phyloP scores from a whole-genome alignment of 768 basidiomycete species.

The Grammothele lineata region DNA sequence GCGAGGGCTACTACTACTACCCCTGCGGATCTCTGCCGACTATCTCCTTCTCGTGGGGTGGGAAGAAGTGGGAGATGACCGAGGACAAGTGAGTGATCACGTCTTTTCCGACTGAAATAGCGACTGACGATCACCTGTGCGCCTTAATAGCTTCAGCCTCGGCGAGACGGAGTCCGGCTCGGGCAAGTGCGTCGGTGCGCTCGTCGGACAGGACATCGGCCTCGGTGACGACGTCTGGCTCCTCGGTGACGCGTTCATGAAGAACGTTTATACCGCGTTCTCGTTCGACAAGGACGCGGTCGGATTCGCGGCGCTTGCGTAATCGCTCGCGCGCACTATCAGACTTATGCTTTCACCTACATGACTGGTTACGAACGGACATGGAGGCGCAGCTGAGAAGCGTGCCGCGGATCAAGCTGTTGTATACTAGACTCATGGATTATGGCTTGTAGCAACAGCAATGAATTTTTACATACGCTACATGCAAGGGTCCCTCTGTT shows the following conservation, averaged over 20 bases:
- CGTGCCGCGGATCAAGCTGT: no score
- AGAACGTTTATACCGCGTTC: slow-evolving; percentile 31
- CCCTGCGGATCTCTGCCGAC: slow-evolving; percentile 22
- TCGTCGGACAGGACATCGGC: slow-evolving; percentile 27
- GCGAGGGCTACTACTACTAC: slow-evolving; percentile 24
- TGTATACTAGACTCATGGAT: no score
- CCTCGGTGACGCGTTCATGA: slow-evolving; percentile 31
- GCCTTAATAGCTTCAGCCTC: slow-evolving; percentile 21
- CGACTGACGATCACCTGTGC: not conserved
- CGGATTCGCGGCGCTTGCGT: slow-evolving; percentile 26
- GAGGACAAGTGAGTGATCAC: slow-evolving; percentile 19
- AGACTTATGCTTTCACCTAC: no score
- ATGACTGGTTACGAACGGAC: no score
- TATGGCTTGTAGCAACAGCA: no score
- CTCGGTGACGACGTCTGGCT: slow-evolving; percentile 27
- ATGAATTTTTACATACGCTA: no score
- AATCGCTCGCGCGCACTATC: no score
- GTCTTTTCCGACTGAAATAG: not conserved
- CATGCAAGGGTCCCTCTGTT: no score
- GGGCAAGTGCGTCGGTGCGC: slow-evolving; percentile 25
- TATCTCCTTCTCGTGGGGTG: slow-evolving; percentile 26
- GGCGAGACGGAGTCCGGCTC: slow-evolving; percentile 17
- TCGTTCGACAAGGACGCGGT: slow-evolving; percentile 24
- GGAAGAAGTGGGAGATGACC: slow-evolving; percentile 28
- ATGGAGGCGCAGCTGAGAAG: no score